Base-by-base conservation (phyloP, 2,329 filamentous ascomycete species). In the Cryphonectria japonica region DNA sequence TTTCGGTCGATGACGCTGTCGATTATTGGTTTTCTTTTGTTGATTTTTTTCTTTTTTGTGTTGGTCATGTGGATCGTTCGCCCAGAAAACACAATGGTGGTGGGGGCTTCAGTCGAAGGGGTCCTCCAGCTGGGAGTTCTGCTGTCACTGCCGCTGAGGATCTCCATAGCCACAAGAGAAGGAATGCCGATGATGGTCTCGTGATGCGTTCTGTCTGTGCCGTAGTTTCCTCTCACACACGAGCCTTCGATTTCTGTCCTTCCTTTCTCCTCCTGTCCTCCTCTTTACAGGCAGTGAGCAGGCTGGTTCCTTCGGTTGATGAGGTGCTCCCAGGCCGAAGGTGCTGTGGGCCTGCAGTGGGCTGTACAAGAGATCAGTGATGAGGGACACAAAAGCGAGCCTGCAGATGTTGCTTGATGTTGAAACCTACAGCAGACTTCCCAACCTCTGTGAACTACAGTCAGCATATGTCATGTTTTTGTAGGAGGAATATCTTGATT, bases 371-470 rank as follows among this genome's bases (percentile, higher is more conserved):
- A 70, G 37, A 9, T 46, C n/a, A 46, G n/a, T 52, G 34, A 26
- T 7, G 19, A 22, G 59, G 60, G 79, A 73, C 34, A 76, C 74
- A 34, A 34, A 22, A 3, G 46, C 9, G 46, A n/a, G 78, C 74
- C 73, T 81, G 29, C 39, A 34, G 11, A 8, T 81, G 19, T 79
- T 77, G 79, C 81, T 59, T 13, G 64, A 7, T 50, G 46, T 50
- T 9, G 11, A 81, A 1, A 80, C 82, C 76, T 81, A 83, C 82
- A 81, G 75, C 82, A 84, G 70, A 83, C 82, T 73, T 84, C 82
- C 73, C 84, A 81, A 73, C 82, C 82, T 78, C 82, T 83, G 71
- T 67, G 6, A 9, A 50, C n/a, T 32, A 46, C 14, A 46, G 66
- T 74, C 62, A 74, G 73, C 60, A 41, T 8, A 22, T 39, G 61